Evolutionary conservation across 2,329 filamentous ascomycete genomes (phyloP).

Genomic region (Penicillium sp.): DNA sequence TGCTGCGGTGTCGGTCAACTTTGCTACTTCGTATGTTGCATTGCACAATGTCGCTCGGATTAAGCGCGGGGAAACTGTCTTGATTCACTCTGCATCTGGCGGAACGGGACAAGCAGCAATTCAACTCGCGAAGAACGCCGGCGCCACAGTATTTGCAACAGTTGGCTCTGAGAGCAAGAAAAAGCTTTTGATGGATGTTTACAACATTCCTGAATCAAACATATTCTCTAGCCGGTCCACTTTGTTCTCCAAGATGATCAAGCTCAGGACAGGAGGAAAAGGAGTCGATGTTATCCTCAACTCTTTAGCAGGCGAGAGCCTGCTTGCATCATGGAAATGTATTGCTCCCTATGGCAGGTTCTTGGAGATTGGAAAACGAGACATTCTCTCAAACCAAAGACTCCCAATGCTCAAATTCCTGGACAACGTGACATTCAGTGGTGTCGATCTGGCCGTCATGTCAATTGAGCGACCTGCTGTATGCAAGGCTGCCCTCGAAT

Average conservation of each 20-base stretch:
- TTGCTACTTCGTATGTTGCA: conserved; percentile 9
- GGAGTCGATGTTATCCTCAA: conserved; percentile 27
- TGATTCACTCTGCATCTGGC: conserved; percentile 29
- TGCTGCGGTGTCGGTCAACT: conserved; percentile 13
- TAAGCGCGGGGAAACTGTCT: conserved; percentile 15
- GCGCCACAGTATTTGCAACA: conserved; percentile 18
- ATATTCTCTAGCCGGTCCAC: conserved; percentile 15
- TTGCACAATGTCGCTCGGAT: conserved; percentile 12
- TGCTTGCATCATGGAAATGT: conserved; percentile 18
- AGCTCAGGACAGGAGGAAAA: not conserved
- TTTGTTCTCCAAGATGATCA: conserved; percentile 9
- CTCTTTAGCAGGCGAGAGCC: conserved; percentile 16
- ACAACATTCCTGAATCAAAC: conserved; percentile 15
- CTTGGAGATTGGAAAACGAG: conserved; percentile 51
- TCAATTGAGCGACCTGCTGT: not conserved
- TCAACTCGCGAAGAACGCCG: conserved; percentile 17
- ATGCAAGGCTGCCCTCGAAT: not conserved
- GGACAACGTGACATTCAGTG: conserved; percentile 1
- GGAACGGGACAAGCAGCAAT: conserved; percentile 21
- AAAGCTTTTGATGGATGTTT: conserved; percentile 16
- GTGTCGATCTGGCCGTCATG: conserved; percentile 7
- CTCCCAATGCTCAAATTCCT: conserved; percentile 6
- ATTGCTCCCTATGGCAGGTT: conserved; percentile 43
- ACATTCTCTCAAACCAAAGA: conserved; percentile 29
- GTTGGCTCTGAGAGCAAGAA: conserved; percentile 12